Evolutionary conservation across 202 grass and related monocot species (phyloP).

Genomic region (Thinopyrum obtusiflorum): DNA sequence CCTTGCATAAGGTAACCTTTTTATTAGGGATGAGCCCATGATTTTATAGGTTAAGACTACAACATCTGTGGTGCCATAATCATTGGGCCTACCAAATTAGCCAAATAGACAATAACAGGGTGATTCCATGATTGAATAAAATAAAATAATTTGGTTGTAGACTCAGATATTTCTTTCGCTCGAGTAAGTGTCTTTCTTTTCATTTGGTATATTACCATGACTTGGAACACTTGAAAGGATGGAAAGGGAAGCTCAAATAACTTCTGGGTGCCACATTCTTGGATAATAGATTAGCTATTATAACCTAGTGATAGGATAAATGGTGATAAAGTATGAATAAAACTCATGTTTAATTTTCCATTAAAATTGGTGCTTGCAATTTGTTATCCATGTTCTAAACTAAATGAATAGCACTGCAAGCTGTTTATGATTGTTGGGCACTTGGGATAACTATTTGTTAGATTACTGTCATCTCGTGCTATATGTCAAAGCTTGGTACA

Average conservation of each 20-base stretch:
- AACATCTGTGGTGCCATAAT: neutral
- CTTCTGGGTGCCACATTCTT: neutral
- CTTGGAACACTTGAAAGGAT: neutral
- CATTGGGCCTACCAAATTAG: neutral
- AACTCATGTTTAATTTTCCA: neutral
- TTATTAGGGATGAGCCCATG: neutral
- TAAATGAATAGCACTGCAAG: neutral
- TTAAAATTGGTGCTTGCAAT: neutral
- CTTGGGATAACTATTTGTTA: neutral
- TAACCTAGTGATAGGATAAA: neutral
- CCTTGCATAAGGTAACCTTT: neutral
- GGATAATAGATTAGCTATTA: neutral
- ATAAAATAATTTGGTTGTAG: neutral
- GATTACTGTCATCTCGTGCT: neutral
- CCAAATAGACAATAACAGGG: neutral
- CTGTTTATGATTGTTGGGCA: neutral
- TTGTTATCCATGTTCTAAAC: neutral
- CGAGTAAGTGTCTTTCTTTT: conserved; percentile 8
- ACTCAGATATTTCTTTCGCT: neutral
- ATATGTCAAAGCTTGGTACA: neutral
- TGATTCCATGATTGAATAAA: neutral
- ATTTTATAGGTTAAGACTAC: neutral
- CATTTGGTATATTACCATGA: neutral
- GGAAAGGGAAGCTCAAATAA: neutral
- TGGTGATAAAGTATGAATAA: conserved; percentile 8